Evolutionary conservation across 2,329 filamentous ascomycete species (phyloP).

Genomic region (Phaeoacremonium minimum): DNA sequence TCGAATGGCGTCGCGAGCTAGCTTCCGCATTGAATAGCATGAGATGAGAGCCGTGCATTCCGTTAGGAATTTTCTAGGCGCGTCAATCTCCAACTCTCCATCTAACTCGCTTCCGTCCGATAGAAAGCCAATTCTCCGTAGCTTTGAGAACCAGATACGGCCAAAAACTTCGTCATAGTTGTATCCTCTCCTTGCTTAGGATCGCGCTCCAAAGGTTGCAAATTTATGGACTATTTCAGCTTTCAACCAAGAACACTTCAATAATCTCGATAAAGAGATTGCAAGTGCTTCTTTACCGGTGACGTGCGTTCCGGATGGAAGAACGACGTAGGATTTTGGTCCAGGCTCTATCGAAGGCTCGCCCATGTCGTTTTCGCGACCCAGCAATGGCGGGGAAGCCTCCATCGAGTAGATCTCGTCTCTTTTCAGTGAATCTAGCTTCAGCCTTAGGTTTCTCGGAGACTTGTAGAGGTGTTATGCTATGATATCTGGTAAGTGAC

Average conservation of each 20-base stretch:
- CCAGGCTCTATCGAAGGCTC: too few relatives aligned
- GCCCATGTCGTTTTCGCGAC: too few relatives aligned
- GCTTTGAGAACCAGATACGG: constrained; percentile 3
- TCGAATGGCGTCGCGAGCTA: constrained; percentile 2
- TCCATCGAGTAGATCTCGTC: too few relatives aligned
- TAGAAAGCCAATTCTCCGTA: constrained; percentile 1
- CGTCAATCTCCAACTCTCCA: not conserved
- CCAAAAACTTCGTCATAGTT: constrained; percentile 1
- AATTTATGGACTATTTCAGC: constrained; percentile 1
- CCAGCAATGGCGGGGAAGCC: too few relatives aligned
- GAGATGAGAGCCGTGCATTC: constrained; percentile 1
- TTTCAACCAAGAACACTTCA: constrained; percentile 1
- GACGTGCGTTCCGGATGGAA: constrained; percentile 3
- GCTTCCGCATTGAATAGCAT: constrained; percentile 1
- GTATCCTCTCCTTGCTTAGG: not conserved
- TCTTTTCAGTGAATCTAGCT: too few relatives aligned
- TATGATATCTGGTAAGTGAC: too few relatives aligned
- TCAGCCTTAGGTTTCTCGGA: too few relatives aligned
- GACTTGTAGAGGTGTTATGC: too few relatives aligned
- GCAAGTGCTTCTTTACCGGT: constrained; percentile 2
- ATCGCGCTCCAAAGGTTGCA: constrained; percentile 1
- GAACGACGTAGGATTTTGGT: constrained; percentile 6
- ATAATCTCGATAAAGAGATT: not conserved
- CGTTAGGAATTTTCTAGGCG: not conserved
- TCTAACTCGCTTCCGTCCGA: not conserved